phyloP scores from a whole-genome alignment of 495 filamentous ascomycete species.

The Jackrogersella multiformis region DNA sequence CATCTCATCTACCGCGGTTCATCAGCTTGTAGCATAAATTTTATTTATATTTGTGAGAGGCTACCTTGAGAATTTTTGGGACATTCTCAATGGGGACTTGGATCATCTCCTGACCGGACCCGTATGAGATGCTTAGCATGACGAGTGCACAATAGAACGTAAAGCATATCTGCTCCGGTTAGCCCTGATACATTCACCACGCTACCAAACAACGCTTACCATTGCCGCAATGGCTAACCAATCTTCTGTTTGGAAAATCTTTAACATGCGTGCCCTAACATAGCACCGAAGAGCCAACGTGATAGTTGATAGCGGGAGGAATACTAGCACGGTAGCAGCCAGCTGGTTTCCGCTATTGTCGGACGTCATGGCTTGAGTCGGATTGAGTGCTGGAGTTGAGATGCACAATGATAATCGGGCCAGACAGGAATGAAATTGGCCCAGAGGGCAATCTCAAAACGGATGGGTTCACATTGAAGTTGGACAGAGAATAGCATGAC shows the following conservation, averaged over 20 bases:
- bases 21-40: neutral
- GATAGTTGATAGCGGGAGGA: constrained; percentile 32
- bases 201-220: constrained; percentile 9
- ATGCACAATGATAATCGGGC: neutral
- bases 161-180: constrained; percentile 27
- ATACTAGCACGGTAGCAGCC: constrained; percentile 10
- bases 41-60: constrained; percentile 1
- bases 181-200: constrained; percentile 1
- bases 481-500: neutral
- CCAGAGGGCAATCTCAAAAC: constrained; percentile 24
- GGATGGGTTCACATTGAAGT: constrained; percentile 15
- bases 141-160: constrained; percentile 21
- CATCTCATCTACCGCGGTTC: constrained; percentile 29
- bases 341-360: constrained; percentile 39
- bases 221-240: constrained; percentile 39
- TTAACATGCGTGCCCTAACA: constrained; percentile 32
- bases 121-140: constrained; percentile 30
- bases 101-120: constrained; percentile 24
- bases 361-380: constrained; percentile 10
- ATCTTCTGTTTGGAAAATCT: constrained; percentile 39
- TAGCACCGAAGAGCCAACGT: constrained; percentile 41
- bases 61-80: constrained; percentile 37
- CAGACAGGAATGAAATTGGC: constrained; percentile 4
- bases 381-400: neutral
- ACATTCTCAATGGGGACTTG: constrained; percentile 31